These are phyloP conservation scores for Neopestalotiopsis sp. DNA, from an alignment of 2,329 filamentous ascomycete genomes.

Conservation along the genomic window DNA sequence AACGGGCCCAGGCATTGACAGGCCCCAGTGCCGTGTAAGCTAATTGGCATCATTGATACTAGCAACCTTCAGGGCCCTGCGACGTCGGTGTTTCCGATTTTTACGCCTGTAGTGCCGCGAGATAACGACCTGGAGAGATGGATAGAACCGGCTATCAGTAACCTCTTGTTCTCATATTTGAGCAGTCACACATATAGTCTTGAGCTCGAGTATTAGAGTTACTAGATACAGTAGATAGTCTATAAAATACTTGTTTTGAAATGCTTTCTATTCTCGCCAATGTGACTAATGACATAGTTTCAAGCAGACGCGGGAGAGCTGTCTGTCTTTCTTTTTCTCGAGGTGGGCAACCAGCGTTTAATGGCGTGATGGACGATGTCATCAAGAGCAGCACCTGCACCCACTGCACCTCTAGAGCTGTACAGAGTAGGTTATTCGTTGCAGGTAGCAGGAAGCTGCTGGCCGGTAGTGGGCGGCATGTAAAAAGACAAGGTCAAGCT, in stretches of 20 bases:
- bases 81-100: background rate
- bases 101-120: background rate
- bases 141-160: background rate
- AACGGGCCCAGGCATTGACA: background rate
- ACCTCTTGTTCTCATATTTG: background rate
- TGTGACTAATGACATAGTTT: background rate
- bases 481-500: background rate
- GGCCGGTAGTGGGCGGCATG: too few species aligned
- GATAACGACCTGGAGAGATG: background rate
- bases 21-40: background rate
- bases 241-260: too few species aligned
- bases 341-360: background rate
- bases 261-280: too few species aligned
- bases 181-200: background rate
- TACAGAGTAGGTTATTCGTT: background rate
- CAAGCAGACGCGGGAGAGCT: background rate
- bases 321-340: background rate
- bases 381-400: background rate
- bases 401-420: background rate
- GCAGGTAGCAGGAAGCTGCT: too few species aligned
- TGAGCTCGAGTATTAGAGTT: too few species aligned
- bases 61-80: background rate
- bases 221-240: too few species aligned
- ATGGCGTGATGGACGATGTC: conserved; percentile 9
- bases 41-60: too few species aligned